Evolutionary conservation across 805 yeast species (phyloP), one percentile per base, ranked within the genome.

Genomic region (Diddensiella transvaalensis): DNA sequence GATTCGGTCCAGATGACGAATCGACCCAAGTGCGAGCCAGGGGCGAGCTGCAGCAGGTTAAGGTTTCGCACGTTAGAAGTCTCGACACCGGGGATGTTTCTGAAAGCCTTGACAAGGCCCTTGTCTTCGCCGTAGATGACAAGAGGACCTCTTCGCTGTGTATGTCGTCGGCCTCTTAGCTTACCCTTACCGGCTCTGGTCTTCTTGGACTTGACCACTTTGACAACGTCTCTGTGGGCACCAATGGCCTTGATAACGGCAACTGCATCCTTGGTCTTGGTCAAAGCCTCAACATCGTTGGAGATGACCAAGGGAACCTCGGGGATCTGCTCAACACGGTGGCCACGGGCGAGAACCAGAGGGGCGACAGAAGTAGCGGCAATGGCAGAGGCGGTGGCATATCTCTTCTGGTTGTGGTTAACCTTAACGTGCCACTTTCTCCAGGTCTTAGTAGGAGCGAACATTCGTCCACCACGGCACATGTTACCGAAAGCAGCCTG

Each of bases 391-490:
- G 97, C 98, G 66, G 98, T 91, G 63, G 99, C 99, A 78, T 90
- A 93, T 79, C 98, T 90, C 85, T 91, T 91, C 82, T 93, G 96
- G 88, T 91, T 91, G 78, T 89, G 96, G 96, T 93, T 93, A 72
- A 93, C 96, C 85, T 90, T 93, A 71, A 93, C 95, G 89, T 93
- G 95, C 99, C 99, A 93, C 81, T 84, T 91, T 87, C 99, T 89
- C 99, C 99, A 93, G 78, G 96, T 90, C 85, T 93, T 93, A 78
- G 99, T 93, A 76, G 99, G 99, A 77, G 99, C 97, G 73, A 93
- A 93, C 98, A 93, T 93, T 80, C 99, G 96, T 82, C 99, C 99
- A 77, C 97, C 97, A 79, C 99, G 91, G 84, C 99, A 93, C 99
- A 93, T 93, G 93, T 93, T 93, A 85, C 99, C 99, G 84, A 93